Conservation (phyloP, 129 eudicot species). For the Heracleum sosnowskyi region DNA sequence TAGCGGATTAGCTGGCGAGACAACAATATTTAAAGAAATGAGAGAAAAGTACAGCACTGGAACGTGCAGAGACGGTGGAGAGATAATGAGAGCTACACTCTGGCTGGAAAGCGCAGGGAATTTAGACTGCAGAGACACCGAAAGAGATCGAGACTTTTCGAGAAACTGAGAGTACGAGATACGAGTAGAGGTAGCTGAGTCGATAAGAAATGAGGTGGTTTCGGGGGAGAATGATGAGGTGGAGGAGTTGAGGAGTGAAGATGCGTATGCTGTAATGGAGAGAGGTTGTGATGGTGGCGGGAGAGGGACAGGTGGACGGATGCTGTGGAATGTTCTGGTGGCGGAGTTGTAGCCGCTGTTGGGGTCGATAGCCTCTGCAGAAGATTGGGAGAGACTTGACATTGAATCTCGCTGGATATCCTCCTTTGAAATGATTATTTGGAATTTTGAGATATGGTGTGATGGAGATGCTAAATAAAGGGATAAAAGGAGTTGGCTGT, state of each 20-base stretch:
- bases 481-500: too few species aligned
- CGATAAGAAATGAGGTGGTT: constrained; percentile 51
- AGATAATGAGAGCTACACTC: constrained; percentile 47
- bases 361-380: background rate
- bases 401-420: background rate
- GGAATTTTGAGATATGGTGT: too few species aligned
- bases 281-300: constrained; percentile 60
- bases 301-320: constrained; percentile 50
- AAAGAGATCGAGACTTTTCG: constrained; percentile 38
- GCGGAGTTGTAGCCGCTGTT: constrained; percentile 41
- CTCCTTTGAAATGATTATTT: too few species aligned
- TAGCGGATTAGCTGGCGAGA: constrained; percentile 78
- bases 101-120: constrained; percentile 24
- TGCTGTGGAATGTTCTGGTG: constrained; percentile 52
- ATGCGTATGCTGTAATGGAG: constrained; percentile 38
- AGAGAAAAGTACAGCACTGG: constrained; percentile 79
- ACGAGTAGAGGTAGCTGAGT: constrained; percentile 50
- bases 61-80: constrained; percentile 54
- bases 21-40: constrained; percentile 50
- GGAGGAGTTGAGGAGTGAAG: constrained; percentile 49
- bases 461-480: too few species aligned
- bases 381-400: background rate
- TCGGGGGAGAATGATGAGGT: constrained; percentile 27
- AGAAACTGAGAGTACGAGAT: constrained; percentile 58
- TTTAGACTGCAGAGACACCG: constrained; percentile 27